Conservation (phyloP, 176 grass and related monocot species). For the Elymus sibiricus region DNA sequence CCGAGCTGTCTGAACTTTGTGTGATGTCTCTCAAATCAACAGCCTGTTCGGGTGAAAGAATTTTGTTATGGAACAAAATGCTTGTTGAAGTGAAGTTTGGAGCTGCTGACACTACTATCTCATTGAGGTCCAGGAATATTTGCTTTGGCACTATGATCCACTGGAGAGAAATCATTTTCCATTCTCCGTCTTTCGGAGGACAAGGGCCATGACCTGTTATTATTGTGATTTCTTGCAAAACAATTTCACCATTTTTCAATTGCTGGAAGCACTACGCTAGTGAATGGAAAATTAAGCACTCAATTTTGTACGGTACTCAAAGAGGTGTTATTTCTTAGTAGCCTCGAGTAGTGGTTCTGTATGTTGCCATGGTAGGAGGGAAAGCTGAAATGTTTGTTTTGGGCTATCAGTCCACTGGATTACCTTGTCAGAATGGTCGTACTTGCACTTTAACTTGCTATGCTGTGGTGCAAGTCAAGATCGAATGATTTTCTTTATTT, state of each 20-base stretch:
- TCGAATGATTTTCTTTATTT: neutral
- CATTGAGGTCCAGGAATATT: constrained; percentile 2
- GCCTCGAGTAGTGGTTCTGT: neutral
- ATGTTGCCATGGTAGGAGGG: constrained; percentile 1
- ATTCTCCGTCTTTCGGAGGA: neutral
- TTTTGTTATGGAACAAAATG: neutral
- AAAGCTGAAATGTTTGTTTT: neutral
- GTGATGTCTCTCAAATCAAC: neutral
- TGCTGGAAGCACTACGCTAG: neutral
- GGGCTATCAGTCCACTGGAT: neutral
- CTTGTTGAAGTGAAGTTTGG: neutral
- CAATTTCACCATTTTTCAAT: neutral
- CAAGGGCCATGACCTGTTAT: neutral
- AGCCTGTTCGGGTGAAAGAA: neutral
- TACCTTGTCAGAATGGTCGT: neutral
- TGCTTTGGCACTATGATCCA: neutral
- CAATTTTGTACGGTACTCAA: neutral
- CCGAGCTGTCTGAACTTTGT: constrained; percentile 60
- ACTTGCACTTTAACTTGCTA: neutral
- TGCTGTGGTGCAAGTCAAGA: neutral
- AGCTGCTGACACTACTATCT: neutral
- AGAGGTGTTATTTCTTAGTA: neutral
- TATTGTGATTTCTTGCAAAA: neutral
- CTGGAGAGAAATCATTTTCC: neutral
- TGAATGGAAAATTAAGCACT: neutral